phyloP scores from a whole-genome alignment of 2,329 filamentous ascomycete genomes.

The Aspergillus melleus region DNA sequence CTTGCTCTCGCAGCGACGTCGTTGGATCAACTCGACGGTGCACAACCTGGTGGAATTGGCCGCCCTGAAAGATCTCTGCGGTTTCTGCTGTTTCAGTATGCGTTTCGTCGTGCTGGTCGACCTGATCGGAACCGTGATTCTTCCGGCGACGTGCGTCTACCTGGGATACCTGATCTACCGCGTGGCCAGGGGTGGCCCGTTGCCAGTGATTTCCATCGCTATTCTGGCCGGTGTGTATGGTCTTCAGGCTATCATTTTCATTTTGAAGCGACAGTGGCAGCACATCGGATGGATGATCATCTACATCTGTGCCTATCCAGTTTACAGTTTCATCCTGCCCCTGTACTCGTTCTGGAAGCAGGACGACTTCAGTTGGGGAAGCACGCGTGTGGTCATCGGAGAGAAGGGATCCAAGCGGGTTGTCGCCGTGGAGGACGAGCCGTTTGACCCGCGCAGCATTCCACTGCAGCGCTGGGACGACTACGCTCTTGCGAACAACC shows the following conservation, averaged over 20 bases:
- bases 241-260: constrained; percentile 93
- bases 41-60: constrained; percentile 94
- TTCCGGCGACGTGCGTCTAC: constrained; percentile 85
- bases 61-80: constrained; percentile 88
- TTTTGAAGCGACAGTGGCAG: constrained; percentile 96
- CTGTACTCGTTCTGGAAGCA: constrained; percentile 99
- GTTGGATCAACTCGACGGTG: constrained; percentile 99
- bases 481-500: constrained; percentile 80
- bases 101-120: constrained; percentile 94
- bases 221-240: constrained; percentile 93
- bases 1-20: constrained; percentile 92
- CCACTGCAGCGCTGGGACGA: constrained; percentile 97
- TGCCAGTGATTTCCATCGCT: constrained; percentile 82
- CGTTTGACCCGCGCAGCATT: constrained; percentile 88
- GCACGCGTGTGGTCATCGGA: constrained; percentile 93
- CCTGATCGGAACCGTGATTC: constrained; percentile 86
- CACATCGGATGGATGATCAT: constrained; percentile 99
- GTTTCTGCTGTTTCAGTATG: constrained; percentile 99
- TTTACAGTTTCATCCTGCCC: constrained; percentile 87
- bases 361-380: constrained; percentile 98
- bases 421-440: constrained; percentile 79
- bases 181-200: constrained; percentile 69
- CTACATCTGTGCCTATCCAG: constrained; percentile 91
- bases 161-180: constrained; percentile 83
- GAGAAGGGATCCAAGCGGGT: constrained; percentile 89